phyloP scores from a whole-genome alignment of 345 rosid genomes.

The Trapa incisa region DNA sequence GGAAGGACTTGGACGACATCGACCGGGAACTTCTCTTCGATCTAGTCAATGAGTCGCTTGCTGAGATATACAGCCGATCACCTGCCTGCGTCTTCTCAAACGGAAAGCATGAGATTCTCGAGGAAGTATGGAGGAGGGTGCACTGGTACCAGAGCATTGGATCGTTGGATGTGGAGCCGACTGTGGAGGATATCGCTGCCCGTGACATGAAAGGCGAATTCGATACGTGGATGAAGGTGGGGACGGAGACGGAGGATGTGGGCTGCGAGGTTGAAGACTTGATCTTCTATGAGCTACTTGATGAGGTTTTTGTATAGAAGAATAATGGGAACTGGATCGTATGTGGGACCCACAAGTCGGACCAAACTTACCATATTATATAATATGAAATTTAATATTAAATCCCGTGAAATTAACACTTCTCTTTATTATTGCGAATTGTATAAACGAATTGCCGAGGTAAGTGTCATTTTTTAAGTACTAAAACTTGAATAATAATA shows the following conservation, averaged over 20 bases:
- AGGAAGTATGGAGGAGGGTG: slow-evolving; percentile 61
- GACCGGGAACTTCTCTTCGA: slow-evolving; percentile 42
- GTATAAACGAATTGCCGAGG: too few relatives aligned
- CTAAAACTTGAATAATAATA: too few relatives aligned
- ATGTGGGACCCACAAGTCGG: too few relatives aligned
- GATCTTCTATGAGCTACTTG: slow-evolving; percentile 50
- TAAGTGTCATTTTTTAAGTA: too few relatives aligned
- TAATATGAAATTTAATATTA: too few relatives aligned
- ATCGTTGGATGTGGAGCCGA: slow-evolving; percentile 11
- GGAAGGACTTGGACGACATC: slow-evolving; percentile 29
- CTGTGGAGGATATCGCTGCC: slow-evolving; percentile 49
- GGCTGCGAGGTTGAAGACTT: slow-evolving; percentile 61
- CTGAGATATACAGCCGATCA: slow-evolving; percentile 30
- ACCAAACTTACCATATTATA: too few relatives aligned
- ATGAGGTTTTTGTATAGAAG: slow-evolving; percentile 20
- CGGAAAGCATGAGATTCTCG: slow-evolving; percentile 29
- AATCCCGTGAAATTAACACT: too few relatives aligned
- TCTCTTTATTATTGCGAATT: too few relatives aligned
- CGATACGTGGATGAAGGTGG: slow-evolving; percentile 54
- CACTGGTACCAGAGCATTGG: slow-evolving; percentile 18
- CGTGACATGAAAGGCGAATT: slow-evolving; percentile 31
- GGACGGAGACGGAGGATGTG: slow-evolving; percentile 39
- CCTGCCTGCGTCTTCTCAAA: slow-evolving; percentile 31
- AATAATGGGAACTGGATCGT: too few relatives aligned
- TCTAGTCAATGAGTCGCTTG: slow-evolving; percentile 46